These are phyloP conservation scores for Sordariomycetes sp. DNA, from an alignment of 2,329 filamentous ascomycete species.

Conservation along the genomic window DNA sequence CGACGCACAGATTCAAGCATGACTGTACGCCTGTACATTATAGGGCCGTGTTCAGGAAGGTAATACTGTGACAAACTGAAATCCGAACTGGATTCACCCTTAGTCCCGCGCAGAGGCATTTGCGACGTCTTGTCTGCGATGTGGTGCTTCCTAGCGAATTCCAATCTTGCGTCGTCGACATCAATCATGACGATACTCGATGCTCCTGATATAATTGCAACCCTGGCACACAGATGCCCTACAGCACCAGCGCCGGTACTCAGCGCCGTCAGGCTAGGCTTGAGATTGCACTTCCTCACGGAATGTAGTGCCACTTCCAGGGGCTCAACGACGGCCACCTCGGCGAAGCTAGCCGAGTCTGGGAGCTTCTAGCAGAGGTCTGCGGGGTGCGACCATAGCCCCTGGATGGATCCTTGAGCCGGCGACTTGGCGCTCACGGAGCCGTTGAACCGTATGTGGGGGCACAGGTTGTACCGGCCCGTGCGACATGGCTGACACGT, in stretches of 20 bases:
- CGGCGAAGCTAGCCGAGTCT: constrained; percentile 17
- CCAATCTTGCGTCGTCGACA: constrained; percentile 17
- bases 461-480: constrained; percentile 51
- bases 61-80: constrained; percentile 18
- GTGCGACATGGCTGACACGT: constrained; percentile 29
- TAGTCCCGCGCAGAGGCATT: constrained; percentile 19
- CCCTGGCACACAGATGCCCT: constrained; percentile 23
- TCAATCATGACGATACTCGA: constrained; percentile 9
- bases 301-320: constrained; percentile 38
- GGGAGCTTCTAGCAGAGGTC: constrained; percentile 34
- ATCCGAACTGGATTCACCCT: constrained; percentile 27
- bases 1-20: constrained; percentile 8
- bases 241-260: constrained; percentile 23
- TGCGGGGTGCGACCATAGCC: constrained; percentile 40
- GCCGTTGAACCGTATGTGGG: constrained; percentile 40
- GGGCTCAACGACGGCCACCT: constrained; percentile 36
- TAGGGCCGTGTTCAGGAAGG: constrained; percentile 6
- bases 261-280: constrained; percentile 9
- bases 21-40: constrained; percentile 10
- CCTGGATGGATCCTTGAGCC: constrained; percentile 44
- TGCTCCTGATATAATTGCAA: constrained; percentile 13
- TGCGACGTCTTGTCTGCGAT: constrained; percentile 14
- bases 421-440: constrained; percentile 44
- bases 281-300: constrained; percentile 12
- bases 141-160: constrained; percentile 18